Evolutionary conservation across 805 yeast genomes (phyloP).

Genomic region (Starmerella sirachaensis): DNA sequence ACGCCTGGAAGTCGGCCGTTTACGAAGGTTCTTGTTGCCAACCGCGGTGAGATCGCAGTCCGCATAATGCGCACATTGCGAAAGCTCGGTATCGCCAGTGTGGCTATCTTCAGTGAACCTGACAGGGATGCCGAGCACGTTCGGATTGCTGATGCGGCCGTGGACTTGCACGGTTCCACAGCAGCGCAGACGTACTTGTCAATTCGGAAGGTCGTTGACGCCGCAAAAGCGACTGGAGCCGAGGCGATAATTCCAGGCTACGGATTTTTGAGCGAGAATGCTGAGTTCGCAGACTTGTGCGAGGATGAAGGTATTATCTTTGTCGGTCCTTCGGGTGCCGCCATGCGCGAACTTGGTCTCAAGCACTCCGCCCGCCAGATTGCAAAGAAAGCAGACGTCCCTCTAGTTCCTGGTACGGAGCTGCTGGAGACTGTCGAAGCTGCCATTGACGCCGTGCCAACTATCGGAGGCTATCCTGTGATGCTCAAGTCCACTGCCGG

Average conservation of each 20-base stretch:
- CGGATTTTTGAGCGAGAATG: slow-evolving; percentile 92
- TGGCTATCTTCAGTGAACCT: slow-evolving; percentile 83
- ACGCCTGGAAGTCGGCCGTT: slow-evolving; percentile 46
- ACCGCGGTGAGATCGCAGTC: slow-evolving; percentile 96
- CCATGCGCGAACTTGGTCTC: slow-evolving; percentile 79
- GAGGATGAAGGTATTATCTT: slow-evolving; percentile 71
- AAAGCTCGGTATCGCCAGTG: slow-evolving; percentile 61
- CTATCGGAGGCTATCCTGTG: slow-evolving; percentile 61
- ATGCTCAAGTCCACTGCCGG: slow-evolving; percentile 98
- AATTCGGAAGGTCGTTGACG: slow-evolving; percentile 71
- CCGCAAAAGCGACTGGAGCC: slow-evolving; percentile 72
- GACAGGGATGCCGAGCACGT: slow-evolving; percentile 87
- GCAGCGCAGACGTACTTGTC: slow-evolving; percentile 87
- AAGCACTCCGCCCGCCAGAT: slow-evolving; percentile 95
- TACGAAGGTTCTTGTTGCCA: slow-evolving; percentile 79
- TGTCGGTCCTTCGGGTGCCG: slow-evolving; percentile 94
- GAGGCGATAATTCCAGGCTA: slow-evolving; percentile 98
- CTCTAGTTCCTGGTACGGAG: slow-evolving; percentile 95
- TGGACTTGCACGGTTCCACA: slow-evolving; percentile 65
- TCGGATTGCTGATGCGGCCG: slow-evolving; percentile 64
- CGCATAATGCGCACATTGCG: slow-evolving; percentile 81
- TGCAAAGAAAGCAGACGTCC: slow-evolving; percentile 84
- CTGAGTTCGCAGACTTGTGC: slow-evolving; percentile 87
- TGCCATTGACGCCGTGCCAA: slow-evolving; percentile 62
- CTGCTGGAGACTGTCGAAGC: slow-evolving; percentile 59